Conservation (phyloP, 169 alveolate species). For the Fabrea salina region DNA sequence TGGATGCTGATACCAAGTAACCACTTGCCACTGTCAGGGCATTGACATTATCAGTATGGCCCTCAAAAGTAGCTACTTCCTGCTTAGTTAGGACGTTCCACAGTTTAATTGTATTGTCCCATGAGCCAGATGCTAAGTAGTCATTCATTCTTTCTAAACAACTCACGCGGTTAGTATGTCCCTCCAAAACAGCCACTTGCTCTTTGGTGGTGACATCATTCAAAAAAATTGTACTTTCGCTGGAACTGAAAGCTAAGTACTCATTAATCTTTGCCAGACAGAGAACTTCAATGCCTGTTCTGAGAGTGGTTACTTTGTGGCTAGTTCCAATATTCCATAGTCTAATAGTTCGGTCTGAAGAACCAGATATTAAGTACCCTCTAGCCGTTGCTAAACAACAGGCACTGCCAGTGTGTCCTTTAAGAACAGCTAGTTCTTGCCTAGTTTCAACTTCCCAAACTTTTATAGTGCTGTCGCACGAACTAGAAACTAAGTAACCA, state of each 20-base stretch:
- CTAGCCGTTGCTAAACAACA: not conserved
- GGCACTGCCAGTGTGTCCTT: not conserved
- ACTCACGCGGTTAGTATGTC: not conserved
- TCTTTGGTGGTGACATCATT: too few relatives aligned
- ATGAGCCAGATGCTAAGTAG: conserved; percentile 10
- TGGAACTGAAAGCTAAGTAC: too few relatives aligned
- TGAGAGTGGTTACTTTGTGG: too few relatives aligned
- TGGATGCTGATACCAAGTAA: not conserved
- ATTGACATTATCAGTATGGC: conserved; percentile 6
- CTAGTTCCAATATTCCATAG: not conserved
- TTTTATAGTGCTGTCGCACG: not conserved
- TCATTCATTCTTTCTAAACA: not conserved
- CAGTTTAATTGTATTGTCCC: not conserved
- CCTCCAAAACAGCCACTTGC: too few relatives aligned
- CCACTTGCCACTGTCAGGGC: too few relatives aligned
- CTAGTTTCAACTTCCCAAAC: not conserved
- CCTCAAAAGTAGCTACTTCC: not conserved
- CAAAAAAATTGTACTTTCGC: too few relatives aligned
- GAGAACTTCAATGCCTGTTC: too few relatives aligned
- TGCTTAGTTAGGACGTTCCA: not conserved
- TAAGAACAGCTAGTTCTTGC: not conserved
- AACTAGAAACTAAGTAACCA: not conserved
- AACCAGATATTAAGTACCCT: not conserved
- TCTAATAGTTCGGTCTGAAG: conserved; percentile 17
- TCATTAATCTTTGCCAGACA: too few relatives aligned